Evolutionary conservation across 2,329 filamentous ascomycete species (phyloP), one percentile per base, ranked within the genome.

Genomic region (Tolypocladium amazonense): DNA sequence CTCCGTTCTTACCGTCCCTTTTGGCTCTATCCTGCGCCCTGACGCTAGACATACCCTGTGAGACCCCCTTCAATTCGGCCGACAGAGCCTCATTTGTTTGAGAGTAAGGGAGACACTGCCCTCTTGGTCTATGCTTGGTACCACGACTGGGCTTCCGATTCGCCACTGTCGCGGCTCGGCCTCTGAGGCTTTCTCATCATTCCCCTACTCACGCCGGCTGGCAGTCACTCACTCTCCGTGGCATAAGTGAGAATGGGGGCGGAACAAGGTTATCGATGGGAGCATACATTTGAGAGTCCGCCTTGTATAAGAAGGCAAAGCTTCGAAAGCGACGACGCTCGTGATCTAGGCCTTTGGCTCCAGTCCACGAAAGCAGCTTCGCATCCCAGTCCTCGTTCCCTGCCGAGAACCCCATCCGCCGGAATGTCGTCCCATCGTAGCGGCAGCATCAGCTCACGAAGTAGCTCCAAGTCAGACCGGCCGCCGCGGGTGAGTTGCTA

Each of bases 341-440:
- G 12, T 35, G 50, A 12, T 35, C 35, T 11, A 37, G 18, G 11
- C 2, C 6, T 3, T 3, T 4, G 12, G 20, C 20, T 20, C 18
- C 30, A 35, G 50, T n/a, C 30, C 7, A 33, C 23, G 50, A n/a
- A 15, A 15, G 18, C 50, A 53, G 9, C 18, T 35, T 53, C 50
- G 2, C 50, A 53, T 35, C 35, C 18, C 30, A 33, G 30, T 12
- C 23, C 30, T 35, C 50, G 23, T 4, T 53, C 30, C 54, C 54
- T 14, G 53, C 27, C 30, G 14, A 53, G 33, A 15, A 52, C 8
- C 33, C 35, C 45, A 6, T 47, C 39, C 47, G 18, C 30, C 35
- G 47, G 53, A 20, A 63, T 63, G 61, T 56, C 61, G n/a, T 63
- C 61, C 14, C 37, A 54, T 25, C 55, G 58, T 11, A 57, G 60